Base-by-base conservation (phyloP, 2,329 filamentous ascomycete genomes). In the Colletotrichum camelliae region DNA sequence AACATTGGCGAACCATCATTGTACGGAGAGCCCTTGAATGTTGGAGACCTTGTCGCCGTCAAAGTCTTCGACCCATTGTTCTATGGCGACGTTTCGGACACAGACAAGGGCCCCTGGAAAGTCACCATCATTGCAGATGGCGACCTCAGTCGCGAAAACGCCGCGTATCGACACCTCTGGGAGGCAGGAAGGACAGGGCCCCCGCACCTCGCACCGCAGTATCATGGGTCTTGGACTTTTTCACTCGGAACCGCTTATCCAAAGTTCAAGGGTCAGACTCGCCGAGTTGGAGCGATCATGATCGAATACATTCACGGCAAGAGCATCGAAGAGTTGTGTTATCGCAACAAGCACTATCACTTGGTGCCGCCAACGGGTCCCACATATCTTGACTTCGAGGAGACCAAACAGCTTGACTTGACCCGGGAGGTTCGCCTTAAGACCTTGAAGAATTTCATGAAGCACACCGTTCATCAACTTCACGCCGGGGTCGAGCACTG, bases 1-100 rank as follows among this genome's bases (percentile, higher is more conserved):
- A 29, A 15, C 2, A 57, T 1, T 3, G 52, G 5, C 4, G 52
- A 10, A 27, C 0, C 7, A 7, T 16, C 52, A 0, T 3, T 29
- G 7, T 24, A 24, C 1, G 52, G 52, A 10, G 52, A 29, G 52
- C 7, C 52, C 24, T 15, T 57, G 21, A 29, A 1, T 10, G 4
- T 18, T 15, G 52, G 2, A 24, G 13, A 57, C 13, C 7, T 0
- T 1, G 13, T 57, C 52, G 52, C 1, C 4, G 21, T 57, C 24
- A 57, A 57, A 1, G 24, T 57, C 13, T 57, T 57, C 52, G 52
- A 57, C 52, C 52, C 52, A 29, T 29, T 57, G 7, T 29, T 24
- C 7, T 57, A 57, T 12, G 52, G 52, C 7, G 21, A 57, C 7
- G 2, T 57, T 5, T 48, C 39, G 9, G 0, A 5, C 52, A 24